Conservation (phyloP, 2,329 filamentous ascomycete genomes). For the Alternaria consortialis region DNA sequence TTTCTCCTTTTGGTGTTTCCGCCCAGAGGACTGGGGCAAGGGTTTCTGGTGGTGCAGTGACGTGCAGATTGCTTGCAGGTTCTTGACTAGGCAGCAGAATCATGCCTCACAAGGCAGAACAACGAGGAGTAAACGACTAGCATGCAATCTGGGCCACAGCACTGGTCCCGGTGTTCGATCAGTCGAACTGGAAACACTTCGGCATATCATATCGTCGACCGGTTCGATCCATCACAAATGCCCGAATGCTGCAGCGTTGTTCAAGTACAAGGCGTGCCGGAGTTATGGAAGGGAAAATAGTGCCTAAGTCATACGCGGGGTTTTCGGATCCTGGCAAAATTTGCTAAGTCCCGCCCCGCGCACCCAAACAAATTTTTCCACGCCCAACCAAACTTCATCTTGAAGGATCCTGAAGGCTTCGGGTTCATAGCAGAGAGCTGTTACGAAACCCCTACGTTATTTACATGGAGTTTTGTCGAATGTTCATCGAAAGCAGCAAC, state of each 20-base stretch:
- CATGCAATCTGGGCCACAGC: neutral
- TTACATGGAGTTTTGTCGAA: accelerated
- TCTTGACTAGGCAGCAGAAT: neutral
- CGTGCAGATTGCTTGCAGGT: constrained; percentile 2
- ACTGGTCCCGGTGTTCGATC: neutral
- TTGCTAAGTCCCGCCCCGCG: neutral
- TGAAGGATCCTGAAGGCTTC: no score
- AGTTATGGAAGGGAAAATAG: neutral
- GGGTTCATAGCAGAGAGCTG: neutral
- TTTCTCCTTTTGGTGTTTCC: neutral
- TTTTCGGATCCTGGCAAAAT: constrained; percentile 2
- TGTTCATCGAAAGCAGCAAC: constrained; percentile 8
- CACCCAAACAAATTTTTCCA: neutral
- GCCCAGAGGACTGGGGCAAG: neutral
- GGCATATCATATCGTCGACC: neutral
- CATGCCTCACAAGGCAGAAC: constrained; percentile 8
- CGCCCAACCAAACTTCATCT: neutral
- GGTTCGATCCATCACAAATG: neutral
- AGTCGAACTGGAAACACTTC: neutral
- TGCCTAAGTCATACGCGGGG: neutral
- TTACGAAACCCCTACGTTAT: neutral
- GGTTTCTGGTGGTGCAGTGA: neutral
- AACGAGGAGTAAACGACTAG: neutral
- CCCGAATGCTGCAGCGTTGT: neutral
- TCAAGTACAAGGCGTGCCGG: neutral